Conservation (phyloP, 164 flowering plant genomes). For the Sedum album region DNA sequence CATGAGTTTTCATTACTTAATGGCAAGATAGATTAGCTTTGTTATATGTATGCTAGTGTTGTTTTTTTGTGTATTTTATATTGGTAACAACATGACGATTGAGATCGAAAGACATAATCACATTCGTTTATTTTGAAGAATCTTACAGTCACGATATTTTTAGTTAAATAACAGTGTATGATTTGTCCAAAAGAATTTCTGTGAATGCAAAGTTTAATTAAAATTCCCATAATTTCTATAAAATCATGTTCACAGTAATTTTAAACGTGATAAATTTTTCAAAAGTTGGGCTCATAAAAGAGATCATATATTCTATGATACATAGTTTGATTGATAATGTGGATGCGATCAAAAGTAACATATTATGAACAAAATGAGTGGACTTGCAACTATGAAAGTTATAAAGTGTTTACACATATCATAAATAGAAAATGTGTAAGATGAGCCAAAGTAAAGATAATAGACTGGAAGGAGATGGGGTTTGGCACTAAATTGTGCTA, state of each 20-base stretch:
- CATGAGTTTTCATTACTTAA: background rate
- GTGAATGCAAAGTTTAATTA: no score
- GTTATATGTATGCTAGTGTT: background rate
- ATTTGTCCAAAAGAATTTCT: no score
- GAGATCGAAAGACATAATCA: no score
- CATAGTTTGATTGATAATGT: background rate
- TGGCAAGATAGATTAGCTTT: background rate
- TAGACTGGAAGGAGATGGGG: background rate
- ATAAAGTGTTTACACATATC: background rate
- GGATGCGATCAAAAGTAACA: conserved; percentile 2
- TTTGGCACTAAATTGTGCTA: background rate
- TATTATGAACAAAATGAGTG: background rate
- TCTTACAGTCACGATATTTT: no score
- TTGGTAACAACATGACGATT: no score
- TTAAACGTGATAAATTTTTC: background rate
- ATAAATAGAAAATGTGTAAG: background rate
- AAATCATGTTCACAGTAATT: background rate
- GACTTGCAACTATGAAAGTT: background rate
- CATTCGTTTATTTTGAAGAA: no score
- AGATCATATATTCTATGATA: background rate
- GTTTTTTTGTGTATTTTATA: background rate
- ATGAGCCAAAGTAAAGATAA: background rate
- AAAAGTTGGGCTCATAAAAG: background rate
- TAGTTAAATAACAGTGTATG: no score
- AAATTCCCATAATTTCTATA: no score